Evolutionary conservation across 306 rosid species (phyloP), one percentile per base, ranked within the genome.

Genomic region (Quercus cerris): DNA sequence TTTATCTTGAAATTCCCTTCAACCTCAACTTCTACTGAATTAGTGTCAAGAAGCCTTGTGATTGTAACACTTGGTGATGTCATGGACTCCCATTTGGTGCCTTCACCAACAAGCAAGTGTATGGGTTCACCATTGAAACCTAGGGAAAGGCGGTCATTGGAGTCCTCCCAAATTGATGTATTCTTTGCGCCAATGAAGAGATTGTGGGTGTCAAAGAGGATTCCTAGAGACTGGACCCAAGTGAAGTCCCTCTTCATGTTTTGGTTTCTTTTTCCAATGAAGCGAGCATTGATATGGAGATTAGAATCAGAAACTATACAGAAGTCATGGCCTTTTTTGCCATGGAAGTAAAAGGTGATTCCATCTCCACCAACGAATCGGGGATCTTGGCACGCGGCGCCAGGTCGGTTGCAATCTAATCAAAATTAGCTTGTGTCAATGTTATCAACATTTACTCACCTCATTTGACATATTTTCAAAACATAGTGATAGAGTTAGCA

Each of bases 321-420:
- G 77, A 83, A 83, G 23, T 83, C 81, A 3, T 56, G 69, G 70
- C 79, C 81, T 72, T 71, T 64, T 58, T 83, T 70, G 62, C 86
- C 86, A 9, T 75, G 86, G 75, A 83, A 83, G 44, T 87, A 91
- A 73, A 91, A 91, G 13, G 91, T 87, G 72, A 84, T 66, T 5
- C 93, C 96, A 71, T 91, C 90, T 4, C 22, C 22, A 22, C 93
- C 93, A 3, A 89, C 81, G 79, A 91, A 89, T 58, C 91, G 87
- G 2, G 86, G 86, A 30, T 83, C 86, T 71, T 83, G 83, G 80
- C 86, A 83, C 51, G 79, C 86, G 0, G 83, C 86, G 20, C 86
- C 81, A 10, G 81, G 83, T 30, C 52, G 58, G 75, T 83, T 79
- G 75, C 81, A 79, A 57, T 75, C 86, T 83, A 68, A 15, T 7